These are phyloP conservation scores for Cystobasidium tubakii DNA, from an alignment of 768 basidiomycete species.

Conservation along the genomic window DNA sequence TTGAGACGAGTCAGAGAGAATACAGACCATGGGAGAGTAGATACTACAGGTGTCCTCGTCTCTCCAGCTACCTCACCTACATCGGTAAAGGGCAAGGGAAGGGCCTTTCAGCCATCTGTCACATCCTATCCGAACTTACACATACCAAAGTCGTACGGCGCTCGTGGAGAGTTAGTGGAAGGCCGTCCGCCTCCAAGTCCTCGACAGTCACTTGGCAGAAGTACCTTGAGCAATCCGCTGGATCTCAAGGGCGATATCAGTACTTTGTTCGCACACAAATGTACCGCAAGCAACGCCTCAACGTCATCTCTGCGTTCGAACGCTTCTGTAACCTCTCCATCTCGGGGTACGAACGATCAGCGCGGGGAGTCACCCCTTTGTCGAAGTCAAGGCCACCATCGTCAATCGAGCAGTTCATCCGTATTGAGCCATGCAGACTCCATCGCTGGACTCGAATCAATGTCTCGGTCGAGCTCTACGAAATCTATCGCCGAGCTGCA, in stretches of 20 bases:
- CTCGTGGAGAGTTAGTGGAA: constrained; percentile 41
- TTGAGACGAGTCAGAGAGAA: constrained; percentile 59
- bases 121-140: constrained; percentile 46
- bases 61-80: neutral
- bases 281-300: neutral
- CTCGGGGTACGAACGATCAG: neutral
- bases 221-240: neutral
- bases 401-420: neutral
- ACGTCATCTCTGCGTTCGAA: neutral
- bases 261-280: neutral
- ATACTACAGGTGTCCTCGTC: neutral
- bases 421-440: neutral
- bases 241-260: neutral
- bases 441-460: neutral
- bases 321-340: neutral
- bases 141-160: constrained; percentile 44
- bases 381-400: neutral
- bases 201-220: neutral
- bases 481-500: constrained; percentile 61
- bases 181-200: constrained; percentile 22
- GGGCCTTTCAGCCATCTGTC: constrained; percentile 47
- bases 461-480: constrained; percentile 45
- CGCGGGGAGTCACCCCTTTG: neutral
- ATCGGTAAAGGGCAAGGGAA: constrained; percentile 43
- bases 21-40: constrained; percentile 46